These are phyloP conservation scores for Acidomyces sp. DNA, from an alignment of 495 filamentous ascomycete genomes.

Conservation along the genomic window DNA sequence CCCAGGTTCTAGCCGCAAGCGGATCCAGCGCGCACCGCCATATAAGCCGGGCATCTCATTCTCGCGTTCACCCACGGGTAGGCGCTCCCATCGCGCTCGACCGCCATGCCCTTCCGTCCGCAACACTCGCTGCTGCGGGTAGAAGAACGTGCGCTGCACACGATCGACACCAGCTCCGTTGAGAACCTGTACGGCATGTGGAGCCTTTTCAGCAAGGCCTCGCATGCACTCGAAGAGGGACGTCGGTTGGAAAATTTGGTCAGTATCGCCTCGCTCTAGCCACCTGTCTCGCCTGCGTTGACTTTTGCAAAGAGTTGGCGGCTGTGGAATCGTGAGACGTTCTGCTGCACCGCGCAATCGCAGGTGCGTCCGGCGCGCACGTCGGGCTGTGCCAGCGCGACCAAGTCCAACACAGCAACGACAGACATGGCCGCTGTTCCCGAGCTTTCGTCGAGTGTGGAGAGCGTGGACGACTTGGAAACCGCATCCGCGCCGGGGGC, in stretches of 20 bases:
- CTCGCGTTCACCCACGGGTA: no score
- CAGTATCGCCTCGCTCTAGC: no score
- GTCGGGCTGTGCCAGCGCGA: constrained; percentile 34
- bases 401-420: constrained; percentile 24
- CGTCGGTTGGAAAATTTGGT: constrained; percentile 83
- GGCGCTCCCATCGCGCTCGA: no score
- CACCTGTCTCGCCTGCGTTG: no score
- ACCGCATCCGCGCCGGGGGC: constrained; percentile 52
- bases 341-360: constrained; percentile 71
- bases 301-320: no score
- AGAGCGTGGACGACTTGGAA: constrained; percentile 54
- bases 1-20: no score
- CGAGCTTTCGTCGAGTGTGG: constrained; percentile 80
- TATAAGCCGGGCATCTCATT: no score
- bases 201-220: constrained; percentile 86
- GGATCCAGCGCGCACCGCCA: no score
- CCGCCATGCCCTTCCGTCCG: constrained; percentile 28
- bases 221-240: constrained; percentile 86
- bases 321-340: constrained; percentile 89
- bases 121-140: constrained; percentile 25
- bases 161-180: constrained; percentile 82
- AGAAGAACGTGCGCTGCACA: constrained; percentile 47
- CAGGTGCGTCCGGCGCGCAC: constrained; percentile 31
- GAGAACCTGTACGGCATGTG: constrained; percentile 88
- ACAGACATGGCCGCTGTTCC: constrained; percentile 38